A percentile compares a stretch with the other conserved stretches of the same genome.
Conservation (phyloP, 352 stramenopile genomes). For the Phytophthora pini region DNA sequence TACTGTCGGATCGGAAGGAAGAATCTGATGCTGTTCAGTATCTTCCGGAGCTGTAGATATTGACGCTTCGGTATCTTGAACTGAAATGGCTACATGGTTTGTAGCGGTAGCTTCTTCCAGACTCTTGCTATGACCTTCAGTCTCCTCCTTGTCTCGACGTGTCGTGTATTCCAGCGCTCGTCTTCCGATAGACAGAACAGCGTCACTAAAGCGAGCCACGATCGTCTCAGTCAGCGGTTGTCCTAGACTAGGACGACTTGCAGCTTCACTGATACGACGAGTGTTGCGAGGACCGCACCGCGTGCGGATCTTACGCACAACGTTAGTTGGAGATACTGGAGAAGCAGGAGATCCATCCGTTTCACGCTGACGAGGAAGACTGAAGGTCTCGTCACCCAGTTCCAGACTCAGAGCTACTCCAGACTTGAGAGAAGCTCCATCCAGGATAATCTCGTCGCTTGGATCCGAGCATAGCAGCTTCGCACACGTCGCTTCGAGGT, state of each 20-base stretch:
- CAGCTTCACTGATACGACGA: constrained; percentile 62
- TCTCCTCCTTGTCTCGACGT: constrained; percentile 31
- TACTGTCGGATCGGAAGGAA: constrained; percentile 23
- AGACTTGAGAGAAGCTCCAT: constrained; percentile 84
- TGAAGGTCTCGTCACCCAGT: constrained; percentile 54
- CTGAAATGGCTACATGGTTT: constrained; percentile 37
- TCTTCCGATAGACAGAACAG: constrained; percentile 65
- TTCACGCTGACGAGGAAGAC: constrained; percentile 37
- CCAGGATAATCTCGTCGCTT: constrained; percentile 84
- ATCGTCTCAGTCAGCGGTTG: constrained; percentile 70
- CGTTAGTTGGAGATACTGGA: constrained; percentile 7
- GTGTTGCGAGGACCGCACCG: constrained; percentile 18
- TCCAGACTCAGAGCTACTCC: constrained; percentile 75
- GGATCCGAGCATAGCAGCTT: constrained; percentile 88
- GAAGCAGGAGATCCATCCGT: constrained; percentile 23
- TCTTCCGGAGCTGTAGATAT: constrained; percentile 14
- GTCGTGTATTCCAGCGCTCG: constrained; percentile 63
- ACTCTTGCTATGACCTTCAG: constrained; percentile 3
- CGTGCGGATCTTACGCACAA: constrained; percentile 16
- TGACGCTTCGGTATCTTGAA: constrained; percentile 20
- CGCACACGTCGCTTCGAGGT: constrained; percentile 68
- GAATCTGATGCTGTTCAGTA: constrained; percentile 33
- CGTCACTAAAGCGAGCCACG: constrained; percentile 67
- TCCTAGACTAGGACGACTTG: constrained; percentile 56
- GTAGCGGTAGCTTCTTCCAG: constrained; percentile 14